Percentiles rank a stretch among this genome's conserved stretches.
Conservation (phyloP, 2,329 filamentous ascomycete genomes). For the Sarocladium strictum region DNA sequence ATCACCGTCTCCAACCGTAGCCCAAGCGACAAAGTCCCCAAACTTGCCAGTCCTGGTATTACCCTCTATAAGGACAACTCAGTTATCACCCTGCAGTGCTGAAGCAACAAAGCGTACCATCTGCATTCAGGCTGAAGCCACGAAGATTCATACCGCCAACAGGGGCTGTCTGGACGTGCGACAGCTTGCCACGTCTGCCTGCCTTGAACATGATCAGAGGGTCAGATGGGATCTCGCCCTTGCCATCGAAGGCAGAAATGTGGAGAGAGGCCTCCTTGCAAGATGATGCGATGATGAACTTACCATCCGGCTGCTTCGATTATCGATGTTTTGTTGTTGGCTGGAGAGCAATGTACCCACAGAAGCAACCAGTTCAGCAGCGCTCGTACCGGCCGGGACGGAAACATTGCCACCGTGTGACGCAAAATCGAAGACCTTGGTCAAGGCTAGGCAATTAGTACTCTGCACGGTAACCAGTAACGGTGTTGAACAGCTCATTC, state of each 20-base stretch:
- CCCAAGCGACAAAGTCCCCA: constrained; percentile 35
- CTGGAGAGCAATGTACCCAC: constrained; percentile 38
- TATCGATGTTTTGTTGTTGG: background rate
- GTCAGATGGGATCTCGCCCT: constrained; percentile 49
- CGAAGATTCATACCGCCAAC: constrained; percentile 61
- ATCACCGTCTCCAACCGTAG: constrained; percentile 33
- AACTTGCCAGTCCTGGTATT: constrained; percentile 55
- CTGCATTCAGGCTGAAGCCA: constrained; percentile 61
- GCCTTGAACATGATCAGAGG: constrained; percentile 59
- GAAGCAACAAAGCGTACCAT: constrained; percentile 60
- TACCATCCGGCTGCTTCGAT: constrained; percentile 46
- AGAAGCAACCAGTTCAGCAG: constrained; percentile 52
- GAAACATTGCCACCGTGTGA: constrained; percentile 39
- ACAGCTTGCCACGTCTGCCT: constrained; percentile 44
- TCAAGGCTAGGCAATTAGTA: constrained; percentile 44
- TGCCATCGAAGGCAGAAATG: constrained; percentile 37
- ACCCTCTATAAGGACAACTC: constrained; percentile 55
- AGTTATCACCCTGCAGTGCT: constrained; percentile 54
- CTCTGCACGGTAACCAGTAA: constrained; percentile 49
- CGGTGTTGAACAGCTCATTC: constrained; percentile 53
- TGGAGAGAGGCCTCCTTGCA: constrained; percentile 54
- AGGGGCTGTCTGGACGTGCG: constrained; percentile 50
- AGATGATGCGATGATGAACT: constrained; percentile 62
- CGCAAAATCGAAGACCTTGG: constrained; percentile 39
- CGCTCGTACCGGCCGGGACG: constrained; percentile 36